Evolutionary conservation across 2,329 filamentous ascomycete species (phyloP).

Genomic region (Aspergillus jensenii): DNA sequence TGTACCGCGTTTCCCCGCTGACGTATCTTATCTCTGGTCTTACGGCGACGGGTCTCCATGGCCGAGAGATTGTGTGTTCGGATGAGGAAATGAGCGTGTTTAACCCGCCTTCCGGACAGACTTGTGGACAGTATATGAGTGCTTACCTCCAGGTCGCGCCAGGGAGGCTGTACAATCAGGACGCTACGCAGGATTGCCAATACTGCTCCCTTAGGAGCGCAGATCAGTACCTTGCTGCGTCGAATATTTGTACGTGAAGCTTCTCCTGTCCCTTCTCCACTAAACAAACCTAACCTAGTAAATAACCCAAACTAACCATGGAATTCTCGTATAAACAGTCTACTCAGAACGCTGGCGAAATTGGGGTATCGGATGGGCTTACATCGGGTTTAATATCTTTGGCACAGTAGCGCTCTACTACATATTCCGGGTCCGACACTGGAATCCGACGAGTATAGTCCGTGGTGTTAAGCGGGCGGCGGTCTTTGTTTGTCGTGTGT

Average conservation of each 20-base stretch:
- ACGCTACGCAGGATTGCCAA: conserved; percentile 52
- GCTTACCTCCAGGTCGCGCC: conserved; percentile 51
- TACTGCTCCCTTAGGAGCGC: conserved; percentile 44
- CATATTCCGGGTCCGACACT: conserved; percentile 45
- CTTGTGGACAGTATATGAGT: conserved; percentile 61
- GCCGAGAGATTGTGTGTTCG: conserved; percentile 65
- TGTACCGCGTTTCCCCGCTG: conserved; percentile 80
- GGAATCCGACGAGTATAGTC: conserved; percentile 32
- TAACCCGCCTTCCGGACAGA: conserved; percentile 57
- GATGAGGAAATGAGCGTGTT: conserved; percentile 69
- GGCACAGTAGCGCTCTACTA: conserved; percentile 59
- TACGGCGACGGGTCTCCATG: conserved; percentile 68
- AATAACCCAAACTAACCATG: not conserved
- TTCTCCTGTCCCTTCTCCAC: not conserved
- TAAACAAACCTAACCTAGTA: not conserved
- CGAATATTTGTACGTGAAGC: conserved; percentile 43
- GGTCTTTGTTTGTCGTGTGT: conserved; percentile 28
- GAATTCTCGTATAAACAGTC: conserved; percentile 20
- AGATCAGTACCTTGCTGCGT: conserved; percentile 43
- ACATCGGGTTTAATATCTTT: conserved; percentile 59
- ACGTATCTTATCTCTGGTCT: conserved; percentile 77
- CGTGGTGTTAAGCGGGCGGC: conserved; percentile 22
- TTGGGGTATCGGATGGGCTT: conserved; percentile 63
- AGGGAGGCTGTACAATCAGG: conserved; percentile 55
- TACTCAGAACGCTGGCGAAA: conserved; percentile 67